Evolutionary conservation across 1,284 basidiomycete species (phyloP).

Genomic region (Phellinidium pouzarii): DNA sequence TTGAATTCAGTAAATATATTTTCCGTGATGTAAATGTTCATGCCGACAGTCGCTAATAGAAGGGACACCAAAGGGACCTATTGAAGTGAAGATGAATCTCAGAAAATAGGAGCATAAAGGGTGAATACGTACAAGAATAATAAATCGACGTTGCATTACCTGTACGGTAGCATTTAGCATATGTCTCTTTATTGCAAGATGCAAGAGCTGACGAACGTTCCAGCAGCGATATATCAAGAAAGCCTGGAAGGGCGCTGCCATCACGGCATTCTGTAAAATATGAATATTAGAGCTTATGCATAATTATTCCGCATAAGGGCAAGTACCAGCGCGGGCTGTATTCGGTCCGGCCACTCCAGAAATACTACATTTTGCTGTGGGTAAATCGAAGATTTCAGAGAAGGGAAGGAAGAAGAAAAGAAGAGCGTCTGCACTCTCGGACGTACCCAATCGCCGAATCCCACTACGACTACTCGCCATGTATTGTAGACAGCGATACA

Average conservation of each 20-base stretch:
- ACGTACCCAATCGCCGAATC: slow-evolving; percentile 23
- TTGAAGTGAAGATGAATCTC: neutral
- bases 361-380: slow-evolving; percentile 21
- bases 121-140: slow-evolving; percentile 23
- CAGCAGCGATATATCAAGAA: slow-evolving; percentile 30
- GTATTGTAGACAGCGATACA: slow-evolving; percentile 23
- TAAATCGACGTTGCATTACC: slow-evolving; percentile 22
- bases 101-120: neutral
- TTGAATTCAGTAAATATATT: slow-evolving; percentile 21
- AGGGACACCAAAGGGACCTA: slow-evolving; percentile 22
- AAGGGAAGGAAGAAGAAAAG: neutral
- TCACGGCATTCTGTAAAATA: slow-evolving; percentile 23
- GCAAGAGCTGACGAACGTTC: slow-evolving; percentile 16
- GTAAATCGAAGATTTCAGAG: neutral
- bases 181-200: neutral
- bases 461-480: slow-evolving; percentile 24
- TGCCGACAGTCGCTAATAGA: slow-evolving; percentile 22
- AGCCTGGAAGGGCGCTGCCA: slow-evolving; percentile 28
- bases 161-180: slow-evolving; percentile 6
- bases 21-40: slow-evolving; percentile 23
- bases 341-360: slow-evolving; percentile 26
- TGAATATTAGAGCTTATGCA: neutral
- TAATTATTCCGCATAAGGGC: neutral
- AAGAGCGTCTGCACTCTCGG: no score
- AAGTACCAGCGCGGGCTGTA: slow-evolving; percentile 25